These are phyloP conservation scores for Teratosphaeria destructans DNA, from an alignment of 2,329 filamentous ascomycete species.

Conservation along the genomic window DNA sequence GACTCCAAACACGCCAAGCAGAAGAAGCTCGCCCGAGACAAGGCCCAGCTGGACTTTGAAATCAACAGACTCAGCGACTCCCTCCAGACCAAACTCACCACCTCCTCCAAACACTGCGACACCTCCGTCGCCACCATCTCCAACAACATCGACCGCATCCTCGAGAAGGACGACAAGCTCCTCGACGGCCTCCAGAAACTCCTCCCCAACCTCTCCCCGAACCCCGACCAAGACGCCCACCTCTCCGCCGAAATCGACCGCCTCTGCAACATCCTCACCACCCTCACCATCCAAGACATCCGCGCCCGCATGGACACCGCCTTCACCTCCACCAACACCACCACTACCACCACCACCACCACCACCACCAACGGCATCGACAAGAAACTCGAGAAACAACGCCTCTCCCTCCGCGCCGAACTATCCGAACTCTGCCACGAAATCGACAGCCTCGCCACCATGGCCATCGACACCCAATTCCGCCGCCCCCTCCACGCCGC, in stretches of 20 bases:
- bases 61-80: slow-evolving; percentile 21
- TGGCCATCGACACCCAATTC: slow-evolving; percentile 59
- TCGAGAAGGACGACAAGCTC: slow-evolving; percentile 50
- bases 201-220: slow-evolving; percentile 47
- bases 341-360: background rate
- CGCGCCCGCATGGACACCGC: slow-evolving; percentile 40
- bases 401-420: slow-evolving; percentile 48
- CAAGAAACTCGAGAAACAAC: slow-evolving; percentile 19
- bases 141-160: slow-evolving; percentile 40
- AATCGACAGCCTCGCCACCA: slow-evolving; percentile 58
- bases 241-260: slow-evolving; percentile 41
- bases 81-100: slow-evolving; percentile 24
- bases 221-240: slow-evolving; percentile 35
- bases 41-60: slow-evolving; percentile 32
- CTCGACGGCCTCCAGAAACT: slow-evolving; percentile 57
- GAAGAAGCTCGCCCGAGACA: slow-evolving; percentile 27
- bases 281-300: slow-evolving; percentile 31
- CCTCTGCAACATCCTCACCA: slow-evolving; percentile 40
- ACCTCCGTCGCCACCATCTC: slow-evolving; percentile 37
- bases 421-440: slow-evolving; percentile 60
- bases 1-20: slow-evolving; percentile 5
- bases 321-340: slow-evolving; percentile 27
- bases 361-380: background rate
- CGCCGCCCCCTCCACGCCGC: slow-evolving; percentile 48
- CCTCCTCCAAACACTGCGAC: slow-evolving; percentile 40